A percentile compares a stretch with the other conserved stretches of the same genome.
Conservation (phyloP, 306 rosid species). For the Cucumis sativus region DNA sequence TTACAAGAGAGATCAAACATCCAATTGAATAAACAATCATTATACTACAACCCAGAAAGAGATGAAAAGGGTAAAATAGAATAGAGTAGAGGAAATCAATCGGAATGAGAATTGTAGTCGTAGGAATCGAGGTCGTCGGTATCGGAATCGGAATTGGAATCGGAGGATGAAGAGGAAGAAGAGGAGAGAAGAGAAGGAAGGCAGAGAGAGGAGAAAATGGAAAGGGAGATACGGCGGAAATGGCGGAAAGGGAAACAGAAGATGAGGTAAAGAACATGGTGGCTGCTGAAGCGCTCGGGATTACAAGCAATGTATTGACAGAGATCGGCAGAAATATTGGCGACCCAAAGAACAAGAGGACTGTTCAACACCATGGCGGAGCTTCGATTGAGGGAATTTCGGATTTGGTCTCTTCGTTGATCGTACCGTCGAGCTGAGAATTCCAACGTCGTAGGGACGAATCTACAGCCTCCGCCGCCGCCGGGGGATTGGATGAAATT, state of each 20-base stretch:
- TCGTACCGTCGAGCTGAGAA: neutral
- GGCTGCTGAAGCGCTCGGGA: slow-evolving; percentile 41
- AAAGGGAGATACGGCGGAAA: slow-evolving; percentile 25
- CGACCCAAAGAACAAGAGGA: slow-evolving; percentile 38
- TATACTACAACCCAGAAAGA: neutral
- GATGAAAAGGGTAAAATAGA: neutral
- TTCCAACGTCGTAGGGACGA: neutral
- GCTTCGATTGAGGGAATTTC: neutral
- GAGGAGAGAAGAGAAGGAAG: slow-evolving; percentile 8
- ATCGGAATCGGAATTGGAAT: neutral
- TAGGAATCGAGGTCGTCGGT: neutral
- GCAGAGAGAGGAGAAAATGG: slow-evolving; percentile 29
- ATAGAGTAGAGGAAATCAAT: slow-evolving; percentile 2
- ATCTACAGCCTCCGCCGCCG: neutral
- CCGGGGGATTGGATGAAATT: neutral
- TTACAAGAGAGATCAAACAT: neutral
- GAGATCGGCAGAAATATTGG: slow-evolving; percentile 40
- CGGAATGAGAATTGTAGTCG: slow-evolving; percentile 17
- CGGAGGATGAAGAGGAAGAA: neutral
- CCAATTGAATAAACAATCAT: neutral
- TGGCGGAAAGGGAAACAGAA: slow-evolving; percentile 51
- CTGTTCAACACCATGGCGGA: slow-evolving; percentile 60
- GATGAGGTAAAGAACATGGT: slow-evolving; percentile 43
- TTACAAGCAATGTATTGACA: slow-evolving; percentile 80
- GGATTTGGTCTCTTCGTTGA: neutral